phyloP scores from a whole-genome alignment of 2,329 filamentous ascomycete species.

The Trichoderma atroviride region DNA sequence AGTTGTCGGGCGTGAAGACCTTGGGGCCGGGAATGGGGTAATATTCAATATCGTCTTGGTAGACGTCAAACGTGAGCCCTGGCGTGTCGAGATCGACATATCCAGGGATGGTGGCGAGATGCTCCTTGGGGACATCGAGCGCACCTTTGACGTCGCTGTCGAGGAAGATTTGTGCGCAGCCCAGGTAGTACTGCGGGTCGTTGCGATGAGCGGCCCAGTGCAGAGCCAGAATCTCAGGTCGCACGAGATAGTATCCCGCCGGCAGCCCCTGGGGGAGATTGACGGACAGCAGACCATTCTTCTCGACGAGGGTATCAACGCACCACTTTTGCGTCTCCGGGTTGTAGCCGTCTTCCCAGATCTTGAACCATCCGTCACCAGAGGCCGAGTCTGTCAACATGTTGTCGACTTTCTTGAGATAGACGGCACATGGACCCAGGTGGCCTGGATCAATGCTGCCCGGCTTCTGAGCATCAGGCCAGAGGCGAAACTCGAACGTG shows the following conservation, averaged over 20 bases:
- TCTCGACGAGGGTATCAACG: constrained; percentile 67
- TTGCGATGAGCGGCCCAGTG: constrained; percentile 58
- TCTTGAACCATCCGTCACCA: constrained; percentile 77
- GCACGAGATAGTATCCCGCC: constrained; percentile 69
- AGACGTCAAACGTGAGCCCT: constrained; percentile 67
- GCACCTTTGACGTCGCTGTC: constrained; percentile 49
- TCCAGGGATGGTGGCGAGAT: constrained; percentile 49
- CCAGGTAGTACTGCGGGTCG: constrained; percentile 73
- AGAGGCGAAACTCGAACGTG: constrained; percentile 68
- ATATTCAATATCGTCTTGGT: constrained; percentile 48
- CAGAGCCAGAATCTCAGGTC: constrained; percentile 70
- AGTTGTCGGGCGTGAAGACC: constrained; percentile 49
- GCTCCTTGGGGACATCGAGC: constrained; percentile 50
- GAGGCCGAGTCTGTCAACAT: constrained; percentile 55
- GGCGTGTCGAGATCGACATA: constrained; percentile 59
- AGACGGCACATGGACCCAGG: constrained; percentile 72
- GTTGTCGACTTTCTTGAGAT: constrained; percentile 69
- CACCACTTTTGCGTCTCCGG: constrained; percentile 62
- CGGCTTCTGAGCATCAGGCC: constrained; percentile 56
- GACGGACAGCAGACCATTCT: constrained; percentile 65
- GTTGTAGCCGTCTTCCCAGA: constrained; percentile 71
- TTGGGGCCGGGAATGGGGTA: constrained; percentile 59
- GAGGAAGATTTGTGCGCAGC: constrained; percentile 72
- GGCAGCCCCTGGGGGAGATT: constrained; percentile 63
- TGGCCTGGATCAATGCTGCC: constrained; percentile 63